Conservation (phyloP, 768 basidiomycete species). For the Tephrocybe sp. region DNA sequence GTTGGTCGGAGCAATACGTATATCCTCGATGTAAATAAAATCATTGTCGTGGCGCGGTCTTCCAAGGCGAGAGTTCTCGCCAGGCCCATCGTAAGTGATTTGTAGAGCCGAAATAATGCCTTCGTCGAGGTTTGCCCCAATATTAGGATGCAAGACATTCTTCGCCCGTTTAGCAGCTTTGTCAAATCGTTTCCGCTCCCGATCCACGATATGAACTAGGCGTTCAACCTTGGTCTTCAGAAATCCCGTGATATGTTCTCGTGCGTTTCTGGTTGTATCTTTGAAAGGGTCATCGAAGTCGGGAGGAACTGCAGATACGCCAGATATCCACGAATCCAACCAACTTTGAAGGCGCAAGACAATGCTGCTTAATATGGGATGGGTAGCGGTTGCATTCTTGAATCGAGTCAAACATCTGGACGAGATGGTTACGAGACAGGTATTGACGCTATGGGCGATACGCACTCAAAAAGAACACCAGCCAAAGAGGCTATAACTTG, state of each 20-base stretch:
- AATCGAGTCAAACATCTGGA: constrained; percentile 56
- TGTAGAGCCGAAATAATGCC: constrained; percentile 39
- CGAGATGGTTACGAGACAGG: background rate
- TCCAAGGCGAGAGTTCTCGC: constrained; percentile 37
- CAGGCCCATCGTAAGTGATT: constrained; percentile 55
- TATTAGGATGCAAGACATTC: background rate
- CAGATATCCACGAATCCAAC: constrained; percentile 47
- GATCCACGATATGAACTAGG: constrained; percentile 46
- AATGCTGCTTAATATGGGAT: constrained; percentile 42
- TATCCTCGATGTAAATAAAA: constrained; percentile 48
- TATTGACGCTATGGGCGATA: constrained; percentile 14
- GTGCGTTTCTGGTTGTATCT: constrained; percentile 22
- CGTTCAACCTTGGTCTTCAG: constrained; percentile 33
- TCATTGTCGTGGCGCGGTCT: constrained; percentile 76
- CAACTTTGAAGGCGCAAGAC: constrained; percentile 44
- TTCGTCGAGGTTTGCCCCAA: constrained; percentile 18
- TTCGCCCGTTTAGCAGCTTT: constrained; percentile 17
- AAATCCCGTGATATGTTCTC: constrained; percentile 36
- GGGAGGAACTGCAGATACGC: constrained; percentile 35
- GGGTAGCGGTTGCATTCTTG: constrained; percentile 49
- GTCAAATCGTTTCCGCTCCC: constrained; percentile 43
- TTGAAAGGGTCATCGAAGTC: constrained; percentile 47
- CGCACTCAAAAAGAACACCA: constrained; percentile 54
- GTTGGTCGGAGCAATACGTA: constrained; percentile 72
- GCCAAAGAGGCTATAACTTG: constrained; percentile 47